These are phyloP conservation scores for Tuber brumale DNA, from an alignment of 495 filamentous ascomycete genomes.

Conservation along the genomic window DNA sequence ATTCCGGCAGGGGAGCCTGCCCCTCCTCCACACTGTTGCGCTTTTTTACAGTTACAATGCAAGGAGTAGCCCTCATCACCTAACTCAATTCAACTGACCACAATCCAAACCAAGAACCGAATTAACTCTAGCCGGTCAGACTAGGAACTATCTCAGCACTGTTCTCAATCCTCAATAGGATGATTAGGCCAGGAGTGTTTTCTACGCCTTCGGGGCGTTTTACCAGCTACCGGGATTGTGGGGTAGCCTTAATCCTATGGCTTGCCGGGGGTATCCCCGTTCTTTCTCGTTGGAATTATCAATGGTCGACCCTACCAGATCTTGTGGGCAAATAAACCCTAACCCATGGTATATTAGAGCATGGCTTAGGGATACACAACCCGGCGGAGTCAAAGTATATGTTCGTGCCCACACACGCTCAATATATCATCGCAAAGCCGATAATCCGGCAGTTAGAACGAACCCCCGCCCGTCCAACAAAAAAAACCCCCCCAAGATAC, in stretches of 20 bases:
- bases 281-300: constrained; percentile 42
- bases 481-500: constrained; percentile 54
- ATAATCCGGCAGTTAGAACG: constrained; percentile 54
- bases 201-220: constrained; percentile 43
- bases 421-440: constrained; percentile 42
- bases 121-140: constrained; percentile 30
- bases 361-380: constrained; percentile 34
- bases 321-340: not conserved
- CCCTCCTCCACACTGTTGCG: not conserved
- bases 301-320: not conserved
- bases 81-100: not conserved
- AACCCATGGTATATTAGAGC: constrained; percentile 41
- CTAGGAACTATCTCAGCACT: constrained; percentile 51
- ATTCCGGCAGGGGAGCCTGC: not conserved
- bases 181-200: constrained; percentile 53
- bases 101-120: not conserved
- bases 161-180: constrained; percentile 54
- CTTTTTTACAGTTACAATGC: not conserved
- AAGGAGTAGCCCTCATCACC: not conserved
- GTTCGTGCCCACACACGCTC: not conserved
- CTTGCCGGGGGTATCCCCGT: constrained; percentile 46
- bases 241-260: constrained; percentile 52
- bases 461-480: constrained; percentile 57
- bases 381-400: not conserved
- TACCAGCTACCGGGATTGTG: constrained; percentile 46